Conservation (phyloP, 768 basidiomycete species). For the Grammothele lineata region DNA sequence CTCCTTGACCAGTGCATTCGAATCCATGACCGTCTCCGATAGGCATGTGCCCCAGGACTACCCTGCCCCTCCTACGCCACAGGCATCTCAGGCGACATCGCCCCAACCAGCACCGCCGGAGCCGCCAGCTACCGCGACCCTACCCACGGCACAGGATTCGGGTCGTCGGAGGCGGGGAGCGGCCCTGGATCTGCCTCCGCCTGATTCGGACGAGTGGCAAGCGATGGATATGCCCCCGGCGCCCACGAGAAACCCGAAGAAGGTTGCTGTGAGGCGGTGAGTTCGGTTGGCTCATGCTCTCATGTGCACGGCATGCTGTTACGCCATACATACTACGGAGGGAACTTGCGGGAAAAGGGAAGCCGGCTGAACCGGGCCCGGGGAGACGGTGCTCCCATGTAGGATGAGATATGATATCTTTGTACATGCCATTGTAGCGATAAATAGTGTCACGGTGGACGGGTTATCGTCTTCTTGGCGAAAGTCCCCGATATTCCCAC, state of each 20-base stretch:
- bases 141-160: neutral
- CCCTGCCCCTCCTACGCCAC: neutral
- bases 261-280: neutral
- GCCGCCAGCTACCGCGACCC: neutral
- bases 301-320: too few species aligned
- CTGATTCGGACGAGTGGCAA: conserved; percentile 35
- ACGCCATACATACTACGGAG: too few species aligned
- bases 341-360: too few species aligned
- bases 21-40: neutral
- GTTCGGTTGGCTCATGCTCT: too few species aligned
- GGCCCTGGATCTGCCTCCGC: conserved; percentile 31
- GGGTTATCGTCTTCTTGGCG: too few species aligned
- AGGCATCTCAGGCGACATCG: neutral
- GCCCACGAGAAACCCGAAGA: conserved; percentile 6
- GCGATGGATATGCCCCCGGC: conserved; percentile 23
- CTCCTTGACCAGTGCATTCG: neutral
- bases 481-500: too few species aligned
- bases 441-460: too few species aligned
- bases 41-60: too few species aligned
- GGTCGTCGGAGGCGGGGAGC: neutral
- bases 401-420: too few species aligned
- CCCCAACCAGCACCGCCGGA: conserved; percentile 5
- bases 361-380: too few species aligned
- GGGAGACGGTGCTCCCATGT: too few species aligned
- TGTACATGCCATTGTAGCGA: too few species aligned